Percentiles rank a stretch among this genome's conserved stretches.
Conservation (phyloP, 179 eudicot species). For the Carnegiea gigantea region DNA sequence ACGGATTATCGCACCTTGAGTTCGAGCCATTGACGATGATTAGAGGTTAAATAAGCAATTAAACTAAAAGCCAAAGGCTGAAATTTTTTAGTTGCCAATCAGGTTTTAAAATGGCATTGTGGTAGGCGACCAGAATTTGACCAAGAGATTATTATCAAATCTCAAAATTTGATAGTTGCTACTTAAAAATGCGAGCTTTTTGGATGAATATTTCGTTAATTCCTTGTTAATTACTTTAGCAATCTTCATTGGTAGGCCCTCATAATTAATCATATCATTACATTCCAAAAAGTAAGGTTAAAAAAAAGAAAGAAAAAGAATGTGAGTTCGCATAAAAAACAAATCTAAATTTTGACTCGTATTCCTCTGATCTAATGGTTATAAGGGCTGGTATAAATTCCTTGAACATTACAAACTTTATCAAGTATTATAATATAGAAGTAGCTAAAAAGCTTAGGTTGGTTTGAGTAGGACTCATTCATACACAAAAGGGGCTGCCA, state of each 20-base stretch:
- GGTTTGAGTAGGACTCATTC: not conserved
- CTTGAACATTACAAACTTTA: not conserved
- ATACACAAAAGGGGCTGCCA: conserved; percentile 15
- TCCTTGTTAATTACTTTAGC: not conserved
- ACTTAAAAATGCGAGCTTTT: too few species aligned
- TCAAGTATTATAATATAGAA: not conserved
- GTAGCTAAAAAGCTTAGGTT: not conserved
- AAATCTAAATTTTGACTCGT: too few species aligned
- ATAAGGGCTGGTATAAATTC: not conserved
- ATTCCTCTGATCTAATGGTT: not conserved
- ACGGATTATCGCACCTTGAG: too few species aligned
- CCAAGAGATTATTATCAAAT: too few species aligned
- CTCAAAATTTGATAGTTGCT: too few species aligned
- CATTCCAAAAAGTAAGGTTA: too few species aligned
- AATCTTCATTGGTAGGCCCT: too few species aligned
- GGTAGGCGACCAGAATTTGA: conserved; percentile 9
- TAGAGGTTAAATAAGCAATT: not conserved
- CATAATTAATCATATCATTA: too few species aligned
- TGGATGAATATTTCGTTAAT: too few species aligned
- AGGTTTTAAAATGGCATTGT: not conserved
- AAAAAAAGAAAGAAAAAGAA: too few species aligned
- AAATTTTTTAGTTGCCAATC: not conserved
- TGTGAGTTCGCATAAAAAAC: too few species aligned
- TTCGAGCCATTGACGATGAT: not conserved
- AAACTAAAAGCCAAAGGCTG: not conserved